Conservation (phyloP, 1,284 basidiomycete species). For the Gomphus sp. region DNA sequence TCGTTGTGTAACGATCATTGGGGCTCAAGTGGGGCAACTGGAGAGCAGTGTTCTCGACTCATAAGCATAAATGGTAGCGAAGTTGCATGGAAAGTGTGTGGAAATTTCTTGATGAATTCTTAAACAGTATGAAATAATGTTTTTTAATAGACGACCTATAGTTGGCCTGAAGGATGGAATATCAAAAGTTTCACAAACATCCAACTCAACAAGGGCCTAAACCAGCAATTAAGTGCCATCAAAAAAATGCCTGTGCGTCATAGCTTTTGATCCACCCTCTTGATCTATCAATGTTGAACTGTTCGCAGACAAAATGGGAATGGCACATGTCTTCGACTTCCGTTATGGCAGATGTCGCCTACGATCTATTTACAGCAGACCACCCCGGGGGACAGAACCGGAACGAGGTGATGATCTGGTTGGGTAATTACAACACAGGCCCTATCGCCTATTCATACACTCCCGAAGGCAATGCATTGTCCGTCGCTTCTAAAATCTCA, state of each 20-base stretch:
- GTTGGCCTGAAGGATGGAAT: constrained; percentile 37
- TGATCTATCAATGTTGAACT: background rate
- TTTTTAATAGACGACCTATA: constrained; percentile 31
- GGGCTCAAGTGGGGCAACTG: constrained; percentile 36
- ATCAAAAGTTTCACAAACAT: constrained; percentile 59
- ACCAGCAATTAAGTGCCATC: constrained; percentile 45
- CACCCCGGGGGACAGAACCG: constrained; percentile 39
- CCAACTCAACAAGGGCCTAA: constrained; percentile 40
- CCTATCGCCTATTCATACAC: constrained; percentile 46
- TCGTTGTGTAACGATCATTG: constrained; percentile 19
- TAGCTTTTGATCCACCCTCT: background rate
- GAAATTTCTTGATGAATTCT: background rate
- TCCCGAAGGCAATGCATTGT: constrained; percentile 36
- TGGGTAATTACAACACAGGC: constrained; percentile 46
- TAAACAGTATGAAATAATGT: background rate
- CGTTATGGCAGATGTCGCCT: constrained; percentile 46
- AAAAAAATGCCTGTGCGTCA: constrained; percentile 41
- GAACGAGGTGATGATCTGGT: constrained; percentile 64
- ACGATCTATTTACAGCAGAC: constrained; percentile 52
- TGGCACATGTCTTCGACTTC: constrained; percentile 30
- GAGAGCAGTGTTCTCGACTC: constrained; percentile 48
- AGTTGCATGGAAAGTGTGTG: constrained; percentile 35
- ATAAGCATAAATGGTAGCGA: constrained; percentile 34
- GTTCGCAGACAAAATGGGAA: constrained; percentile 29
- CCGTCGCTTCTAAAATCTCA: constrained; percentile 33